Base-by-base conservation (phyloP, 2,329 filamentous ascomycete species). In the Cytospora schulzeri region DNA sequence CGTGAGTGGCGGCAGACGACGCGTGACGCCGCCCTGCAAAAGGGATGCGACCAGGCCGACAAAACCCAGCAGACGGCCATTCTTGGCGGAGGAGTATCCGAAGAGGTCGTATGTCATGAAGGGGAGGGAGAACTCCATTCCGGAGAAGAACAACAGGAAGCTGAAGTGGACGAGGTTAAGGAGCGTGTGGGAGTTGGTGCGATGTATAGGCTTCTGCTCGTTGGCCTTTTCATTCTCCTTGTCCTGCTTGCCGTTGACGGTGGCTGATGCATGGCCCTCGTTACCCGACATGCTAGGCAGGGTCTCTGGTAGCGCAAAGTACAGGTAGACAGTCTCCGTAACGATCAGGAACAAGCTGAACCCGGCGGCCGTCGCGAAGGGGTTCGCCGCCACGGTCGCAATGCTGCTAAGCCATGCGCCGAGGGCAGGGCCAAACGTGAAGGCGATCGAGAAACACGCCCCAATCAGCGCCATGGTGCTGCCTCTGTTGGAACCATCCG, bases 61-160 rank as follows among this genome's bases (percentile, higher is more conserved):
- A 76, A 91, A 95, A 7, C 95, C 94, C 2, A 99, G 87, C 2
- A 99, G 83, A 14, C 88, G 87, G 19, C 95, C 95, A 69, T 96
- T 96, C 60, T 92, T 85, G 52, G 88, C 85, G 0, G 93, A 90
- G 14, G 83, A 86, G 74, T 95, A 96, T 11, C 85, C 85, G 76
- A 98, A 98, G 53, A 99, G 85, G 60, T 97, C 94, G 72, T 95
- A 96, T 0, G 94, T 98, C 87, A 99, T 93, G 76, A 99, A 99
- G 0, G 95, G 93, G 3, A 99, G 85, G 0, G 93, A 97, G 76
- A 97, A 98, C 75, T 99, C 95, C 90, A 67, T 94, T 66, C 95
- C 95, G 2, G 92, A 97, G 79, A 99, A 99, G 78, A 97, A 97
- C 15, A 99, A 87, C 66, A 99, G 88, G 77, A 99, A 99, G 55